Evolutionary conservation across 2,329 filamentous ascomycete species (phyloP).

Genomic region (Colletotrichum godetiae): DNA sequence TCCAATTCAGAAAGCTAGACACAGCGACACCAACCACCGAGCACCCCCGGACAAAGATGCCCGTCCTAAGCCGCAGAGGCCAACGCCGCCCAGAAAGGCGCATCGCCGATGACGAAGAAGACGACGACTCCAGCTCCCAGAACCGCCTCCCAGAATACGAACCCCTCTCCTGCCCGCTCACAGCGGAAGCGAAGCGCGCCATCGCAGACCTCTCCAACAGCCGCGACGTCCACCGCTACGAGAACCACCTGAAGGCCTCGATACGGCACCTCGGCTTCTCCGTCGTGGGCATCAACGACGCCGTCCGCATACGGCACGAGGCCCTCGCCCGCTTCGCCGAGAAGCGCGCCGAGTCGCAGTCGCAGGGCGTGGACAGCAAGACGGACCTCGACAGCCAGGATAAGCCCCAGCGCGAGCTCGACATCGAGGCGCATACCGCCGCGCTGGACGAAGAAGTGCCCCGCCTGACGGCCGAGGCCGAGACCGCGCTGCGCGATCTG

Average conservation of each 20-base stretch:
- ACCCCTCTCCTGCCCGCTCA: conserved; percentile 58
- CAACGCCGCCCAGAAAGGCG: conserved; percentile 30
- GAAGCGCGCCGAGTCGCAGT: conserved; percentile 48
- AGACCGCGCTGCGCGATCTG: conserved; percentile 57
- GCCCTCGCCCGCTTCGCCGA: conserved; percentile 45
- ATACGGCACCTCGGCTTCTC: conserved; percentile 55
- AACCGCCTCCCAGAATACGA: conserved; percentile 61
- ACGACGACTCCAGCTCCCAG: conserved; percentile 1
- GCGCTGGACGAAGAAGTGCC: conserved; percentile 53
- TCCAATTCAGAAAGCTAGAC: not conserved
- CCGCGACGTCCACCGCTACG: conserved; percentile 54
- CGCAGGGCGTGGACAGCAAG: not conserved
- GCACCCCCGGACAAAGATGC: not conserved
- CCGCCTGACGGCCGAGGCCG: conserved; percentile 56
- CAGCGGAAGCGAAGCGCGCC: conserved; percentile 48
- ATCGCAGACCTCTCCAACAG: conserved; percentile 56
- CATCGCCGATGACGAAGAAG: conserved; percentile 24
- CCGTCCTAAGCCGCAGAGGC: conserved; percentile 24
- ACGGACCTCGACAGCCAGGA: conserved; percentile 35
- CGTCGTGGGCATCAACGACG: conserved; percentile 63
- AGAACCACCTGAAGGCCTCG: conserved; percentile 58
- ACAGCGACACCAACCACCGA: not conserved
- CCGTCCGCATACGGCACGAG: conserved; percentile 49
- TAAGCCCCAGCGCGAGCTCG: conserved; percentile 49
- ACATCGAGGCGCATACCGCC: conserved; percentile 51